Conservation (phyloP, 257 asterid species). For the Echites panduratus region DNA sequence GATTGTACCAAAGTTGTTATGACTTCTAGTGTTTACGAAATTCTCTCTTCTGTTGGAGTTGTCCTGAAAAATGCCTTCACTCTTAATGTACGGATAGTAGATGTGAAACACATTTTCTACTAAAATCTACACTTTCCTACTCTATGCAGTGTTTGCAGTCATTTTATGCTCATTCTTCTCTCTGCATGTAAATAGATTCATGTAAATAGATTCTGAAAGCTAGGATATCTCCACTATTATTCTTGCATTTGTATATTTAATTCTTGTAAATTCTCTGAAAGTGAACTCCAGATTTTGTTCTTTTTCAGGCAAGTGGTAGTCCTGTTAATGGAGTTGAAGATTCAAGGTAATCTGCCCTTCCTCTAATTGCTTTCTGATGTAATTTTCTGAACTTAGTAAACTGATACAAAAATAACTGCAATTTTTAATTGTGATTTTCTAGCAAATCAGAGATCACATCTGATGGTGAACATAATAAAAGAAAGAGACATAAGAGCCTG, state of each 20-base stretch:
- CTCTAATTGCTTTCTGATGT: conserved; percentile 4
- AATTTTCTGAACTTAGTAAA: not conserved
- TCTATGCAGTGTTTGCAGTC: not conserved
- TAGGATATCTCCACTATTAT: not conserved
- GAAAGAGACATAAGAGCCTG: conserved; percentile 6
- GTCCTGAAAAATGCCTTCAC: not conserved
- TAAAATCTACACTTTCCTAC: not conserved
- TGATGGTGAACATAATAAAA: conserved; percentile 17
- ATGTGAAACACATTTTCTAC: too few species aligned
- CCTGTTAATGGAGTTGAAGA: not conserved
- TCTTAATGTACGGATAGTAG: not conserved
- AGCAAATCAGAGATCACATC: conserved; percentile 9
- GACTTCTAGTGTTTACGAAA: not conserved
- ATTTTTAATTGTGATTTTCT: conserved; percentile 3
- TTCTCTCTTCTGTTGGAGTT: not conserved
- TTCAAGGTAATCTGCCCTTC: conserved; percentile 19
- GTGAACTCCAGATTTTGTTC: not conserved
- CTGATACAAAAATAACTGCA: not conserved
- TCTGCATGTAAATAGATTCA: not conserved
- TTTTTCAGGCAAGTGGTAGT: conserved; percentile 11
- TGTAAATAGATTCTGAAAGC: too few species aligned
- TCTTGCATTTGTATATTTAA: not conserved
- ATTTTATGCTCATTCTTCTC: not conserved
- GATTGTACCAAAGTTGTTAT: not conserved
- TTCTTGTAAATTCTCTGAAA: conserved; percentile 2